A percentile compares a stretch with the other conserved stretches of the same genome.
Conservation (phyloP, 2,329 filamentous ascomycete species). For the Arthrobotrys conoides region DNA sequence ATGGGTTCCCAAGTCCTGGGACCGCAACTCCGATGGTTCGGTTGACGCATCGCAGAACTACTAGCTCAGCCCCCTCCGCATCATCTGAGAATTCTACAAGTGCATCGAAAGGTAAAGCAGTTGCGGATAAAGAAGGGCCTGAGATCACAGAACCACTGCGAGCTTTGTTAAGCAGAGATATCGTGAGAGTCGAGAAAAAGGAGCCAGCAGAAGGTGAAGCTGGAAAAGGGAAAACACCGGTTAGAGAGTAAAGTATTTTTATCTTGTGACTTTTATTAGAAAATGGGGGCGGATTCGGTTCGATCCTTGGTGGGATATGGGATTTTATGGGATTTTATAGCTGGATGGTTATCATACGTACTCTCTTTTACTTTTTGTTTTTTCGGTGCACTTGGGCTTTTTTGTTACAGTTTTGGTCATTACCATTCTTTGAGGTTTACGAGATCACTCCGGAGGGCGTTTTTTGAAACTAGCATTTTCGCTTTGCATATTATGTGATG, state of each 20-base stretch:
- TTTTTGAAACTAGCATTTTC: background rate
- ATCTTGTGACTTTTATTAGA: too few species aligned
- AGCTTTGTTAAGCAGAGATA: constrained; percentile 42
- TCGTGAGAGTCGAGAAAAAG: constrained; percentile 55
- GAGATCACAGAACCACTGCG: constrained; percentile 58
- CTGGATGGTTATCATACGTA: background rate
- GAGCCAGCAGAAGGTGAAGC: constrained; percentile 20
- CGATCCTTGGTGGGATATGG: background rate
- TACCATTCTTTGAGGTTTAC: background rate
- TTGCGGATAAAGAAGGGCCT: constrained; percentile 42
- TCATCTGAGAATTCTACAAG: constrained; percentile 9
- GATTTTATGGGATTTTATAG: background rate
- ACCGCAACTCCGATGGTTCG: constrained; percentile 51
- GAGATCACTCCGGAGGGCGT: background rate
- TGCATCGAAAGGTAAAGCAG: constrained; percentile 40
- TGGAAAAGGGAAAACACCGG: constrained; percentile 52
- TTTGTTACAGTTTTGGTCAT: background rate
- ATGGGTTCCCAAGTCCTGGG: constrained; percentile 68
- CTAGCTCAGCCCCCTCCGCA: constrained; percentile 18
- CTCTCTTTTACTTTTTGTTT: background rate
- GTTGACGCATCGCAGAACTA: constrained; percentile 50
- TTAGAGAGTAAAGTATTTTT: constrained; percentile 47
- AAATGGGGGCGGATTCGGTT: constrained; percentile 31
- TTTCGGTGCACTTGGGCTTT: constrained; percentile 6
- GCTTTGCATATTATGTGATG: background rate